Conservation (phyloP, 2,329 filamentous ascomycete species). For the Parafenestella ontariensis region DNA sequence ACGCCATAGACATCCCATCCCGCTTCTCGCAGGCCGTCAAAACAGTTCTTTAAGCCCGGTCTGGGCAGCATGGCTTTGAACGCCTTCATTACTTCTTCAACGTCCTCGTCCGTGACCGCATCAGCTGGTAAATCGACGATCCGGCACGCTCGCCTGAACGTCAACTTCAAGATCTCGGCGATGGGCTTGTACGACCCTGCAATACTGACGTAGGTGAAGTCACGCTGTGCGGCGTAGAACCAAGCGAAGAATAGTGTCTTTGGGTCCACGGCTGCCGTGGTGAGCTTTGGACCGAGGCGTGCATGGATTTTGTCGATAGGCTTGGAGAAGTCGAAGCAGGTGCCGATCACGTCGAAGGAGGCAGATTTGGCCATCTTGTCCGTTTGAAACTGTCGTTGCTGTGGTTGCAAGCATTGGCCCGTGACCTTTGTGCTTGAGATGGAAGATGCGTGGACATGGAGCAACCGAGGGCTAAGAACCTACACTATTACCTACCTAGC, state of each 20-base stretch:
- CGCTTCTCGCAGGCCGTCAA: conserved; percentile 25
- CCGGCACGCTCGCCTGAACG: conserved; percentile 27
- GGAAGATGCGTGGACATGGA: not conserved
- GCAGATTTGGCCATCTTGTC: conserved; percentile 26
- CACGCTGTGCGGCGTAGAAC: conserved; percentile 37
- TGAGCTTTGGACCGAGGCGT: conserved; percentile 21
- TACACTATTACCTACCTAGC: too few relatives aligned
- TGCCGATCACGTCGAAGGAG: conserved; percentile 37
- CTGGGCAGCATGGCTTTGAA: conserved; percentile 30
- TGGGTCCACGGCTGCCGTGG: conserved; percentile 17
- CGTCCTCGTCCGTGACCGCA: conserved; percentile 25
- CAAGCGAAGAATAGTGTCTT: conserved; percentile 36
- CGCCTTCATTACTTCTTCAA: conserved; percentile 26
- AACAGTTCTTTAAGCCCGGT: conserved; percentile 27
- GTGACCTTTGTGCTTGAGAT: not conserved
- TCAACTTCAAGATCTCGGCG: conserved; percentile 25
- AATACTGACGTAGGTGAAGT: conserved; percentile 35
- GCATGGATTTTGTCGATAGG: conserved; percentile 27
- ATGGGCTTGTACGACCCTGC: conserved; percentile 27
- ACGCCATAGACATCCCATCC: conserved; percentile 32
- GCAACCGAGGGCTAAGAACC: too few relatives aligned
- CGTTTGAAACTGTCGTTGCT: not conserved
- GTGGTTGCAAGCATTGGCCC: too few relatives aligned
- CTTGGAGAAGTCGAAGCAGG: conserved; percentile 28
- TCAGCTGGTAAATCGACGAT: conserved; percentile 25